phyloP scores from a whole-genome alignment of 75 land plant species.

The Ceratopteris richardii region DNA sequence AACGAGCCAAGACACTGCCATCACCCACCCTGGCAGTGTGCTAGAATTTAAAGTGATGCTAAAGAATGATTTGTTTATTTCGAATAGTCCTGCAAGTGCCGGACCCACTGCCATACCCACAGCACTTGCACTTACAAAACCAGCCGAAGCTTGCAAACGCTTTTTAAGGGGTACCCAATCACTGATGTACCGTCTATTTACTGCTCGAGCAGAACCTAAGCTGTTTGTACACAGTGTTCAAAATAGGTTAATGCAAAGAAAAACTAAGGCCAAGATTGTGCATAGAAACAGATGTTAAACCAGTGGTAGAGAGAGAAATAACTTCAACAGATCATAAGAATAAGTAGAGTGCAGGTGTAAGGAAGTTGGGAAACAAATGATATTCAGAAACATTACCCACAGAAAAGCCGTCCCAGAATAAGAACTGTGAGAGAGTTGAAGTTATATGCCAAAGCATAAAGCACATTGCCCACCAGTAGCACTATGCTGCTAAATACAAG shows the following conservation, averaged over 20 bases:
- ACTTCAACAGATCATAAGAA: too few relatives aligned
- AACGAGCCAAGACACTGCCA: conserved; percentile 51
- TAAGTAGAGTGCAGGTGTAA: too few relatives aligned
- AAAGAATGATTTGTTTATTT: conserved; percentile 33
- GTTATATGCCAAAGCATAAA: conserved; percentile 75
- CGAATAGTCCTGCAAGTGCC: conserved; percentile 51
- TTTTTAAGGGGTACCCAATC: conserved; percentile 54
- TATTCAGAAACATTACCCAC: conserved; percentile 75
- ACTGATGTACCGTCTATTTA: conserved; percentile 59
- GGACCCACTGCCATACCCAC: conserved; percentile 80
- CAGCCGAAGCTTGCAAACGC: conserved; percentile 55
- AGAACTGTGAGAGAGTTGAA: conserved; percentile 57
- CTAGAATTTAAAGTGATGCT: conserved; percentile 38
- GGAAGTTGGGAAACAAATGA: too few relatives aligned
- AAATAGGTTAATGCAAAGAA: too few relatives aligned
- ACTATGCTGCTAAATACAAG: conserved; percentile 68
- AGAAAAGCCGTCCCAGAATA: conserved; percentile 72
- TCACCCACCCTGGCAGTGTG: conserved; percentile 67
- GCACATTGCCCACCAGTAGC: conserved; percentile 60
- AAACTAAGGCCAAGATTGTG: too few relatives aligned
- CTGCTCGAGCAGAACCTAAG: conserved; percentile 68
- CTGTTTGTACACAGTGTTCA: conserved; percentile 26
- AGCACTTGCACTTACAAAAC: conserved; percentile 71
- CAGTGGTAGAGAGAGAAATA: too few relatives aligned
- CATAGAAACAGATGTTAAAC: too few relatives aligned